Evolutionary conservation across 2,329 filamentous ascomycete genomes (phyloP), one percentile per base, ranked within the genome.

Genomic region (Bipolaris cookei): DNA sequence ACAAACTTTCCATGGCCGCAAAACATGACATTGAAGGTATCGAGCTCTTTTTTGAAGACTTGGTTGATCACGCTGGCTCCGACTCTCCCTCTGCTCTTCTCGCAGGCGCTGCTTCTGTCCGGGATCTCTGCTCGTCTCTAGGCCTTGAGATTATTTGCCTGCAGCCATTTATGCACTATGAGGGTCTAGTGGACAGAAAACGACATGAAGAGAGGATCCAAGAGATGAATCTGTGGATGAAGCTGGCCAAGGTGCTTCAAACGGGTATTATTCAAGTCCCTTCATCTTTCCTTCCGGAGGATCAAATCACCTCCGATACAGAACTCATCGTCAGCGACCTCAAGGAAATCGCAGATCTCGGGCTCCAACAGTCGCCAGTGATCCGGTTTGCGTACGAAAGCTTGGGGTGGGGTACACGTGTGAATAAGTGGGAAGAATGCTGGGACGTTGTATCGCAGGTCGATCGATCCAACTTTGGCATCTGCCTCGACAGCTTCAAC

Each of bases 401-500:
- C 7, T 79, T 94, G 3, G 86, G 84, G 64, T 94, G 88, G 85
- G 89, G 88, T 8, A 91, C 89, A 0, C 82, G 86, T 50, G 79
- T 88, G 56, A 82, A 91, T 69, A 86, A 81, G 0, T 94, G 90
- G 90, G 89, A 92, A 71, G 77, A 79, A 10, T 86, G 84, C 62
- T 94, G 88, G 88, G 84, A 88, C 6, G 79, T 92, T 2, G 86
- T 92, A 0, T 76, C 81, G 64, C 78, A 77, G 2, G 89, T 92
- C 25, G 81, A 90, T 72, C 76, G 88, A 6, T 75, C 82, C 7
- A 93, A 93, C 74, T 91, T 93, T 69, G 90, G 90, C 6, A 79
- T 92, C 38, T 92, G 89, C 69, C 80, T 93, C 21, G 90, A 93
- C 74, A 91, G 87, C 0, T 93, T 91, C 78, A 91, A 93, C 74